These are phyloP conservation scores for Starmerella vitae DNA, from an alignment of 805 yeast genomes.

Conservation along the genomic window DNA sequence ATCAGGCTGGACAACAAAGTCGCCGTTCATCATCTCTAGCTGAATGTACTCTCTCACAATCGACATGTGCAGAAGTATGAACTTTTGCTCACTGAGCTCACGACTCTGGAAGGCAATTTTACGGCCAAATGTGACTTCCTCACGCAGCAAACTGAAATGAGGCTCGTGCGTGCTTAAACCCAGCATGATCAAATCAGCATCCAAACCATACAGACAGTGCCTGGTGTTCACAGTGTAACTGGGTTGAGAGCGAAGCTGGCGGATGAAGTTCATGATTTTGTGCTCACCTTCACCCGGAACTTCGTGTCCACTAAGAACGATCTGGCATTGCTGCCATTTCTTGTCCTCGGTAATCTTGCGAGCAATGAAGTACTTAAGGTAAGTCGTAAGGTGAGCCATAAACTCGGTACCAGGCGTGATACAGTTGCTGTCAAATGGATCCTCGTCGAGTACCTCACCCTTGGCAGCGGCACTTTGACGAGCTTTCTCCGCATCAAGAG, in stretches of 20 bases:
- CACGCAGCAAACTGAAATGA: constrained; percentile 84
- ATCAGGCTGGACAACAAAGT: constrained; percentile 58
- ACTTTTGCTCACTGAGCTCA: constrained; percentile 62
- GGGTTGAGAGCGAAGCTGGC: constrained; percentile 78
- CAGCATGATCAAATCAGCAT: constrained; percentile 92
- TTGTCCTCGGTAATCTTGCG: constrained; percentile 78
- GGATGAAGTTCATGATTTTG: constrained; percentile 87
- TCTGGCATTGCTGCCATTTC: constrained; percentile 81
- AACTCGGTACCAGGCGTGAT: constrained; percentile 98
- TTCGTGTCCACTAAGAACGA: constrained; percentile 84
- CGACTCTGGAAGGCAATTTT: constrained; percentile 25
- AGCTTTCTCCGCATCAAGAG: constrained; percentile 66
- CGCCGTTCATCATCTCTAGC: constrained; percentile 37
- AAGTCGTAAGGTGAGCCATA: constrained; percentile 75
- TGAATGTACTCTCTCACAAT: constrained; percentile 82
- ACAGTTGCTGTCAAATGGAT: constrained; percentile 88
- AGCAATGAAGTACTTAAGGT: constrained; percentile 82
- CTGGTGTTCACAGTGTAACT: constrained; percentile 81
- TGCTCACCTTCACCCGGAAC: constrained; percentile 99
- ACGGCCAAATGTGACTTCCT: constrained; percentile 83
- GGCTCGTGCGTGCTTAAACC: constrained; percentile 98
- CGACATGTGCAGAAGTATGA: constrained; percentile 70
- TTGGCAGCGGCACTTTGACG: constrained; percentile 30
- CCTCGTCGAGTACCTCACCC: constrained; percentile 66
- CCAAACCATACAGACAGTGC: constrained; percentile 95